Base-by-base conservation (phyloP, 441 rosid species). In the Monsonia emarginata region DNA sequence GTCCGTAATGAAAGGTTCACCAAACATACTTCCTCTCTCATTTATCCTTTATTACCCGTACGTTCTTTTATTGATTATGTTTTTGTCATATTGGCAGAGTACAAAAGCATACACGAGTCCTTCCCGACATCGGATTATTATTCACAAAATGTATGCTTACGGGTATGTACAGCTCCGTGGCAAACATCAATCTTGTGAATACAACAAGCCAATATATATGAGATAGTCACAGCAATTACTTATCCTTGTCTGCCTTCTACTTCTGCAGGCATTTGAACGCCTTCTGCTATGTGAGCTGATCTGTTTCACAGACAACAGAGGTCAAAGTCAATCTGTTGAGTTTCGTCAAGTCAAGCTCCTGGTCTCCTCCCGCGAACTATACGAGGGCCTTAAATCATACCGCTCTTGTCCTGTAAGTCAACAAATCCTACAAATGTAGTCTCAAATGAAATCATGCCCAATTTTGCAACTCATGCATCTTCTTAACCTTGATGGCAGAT, bases 321-420 rank as follows among this genome's bases (percentile, higher is more conserved):
- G 83, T 50, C 79, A 81, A 31, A 77, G 66, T 72, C 97, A 89
- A 76, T 79, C 91, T 56, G 75, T 82, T 40, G 97, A 94, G 69
- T 88, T 81, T 74, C 92, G 91, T 60, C 82, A 80, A 0, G 86
- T 85, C 69, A 91, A 83, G 86, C 90, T 91, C 74, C 79, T 94
- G 19, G 72, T 91, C 71, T 86, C 96, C 56, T 78, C 76, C 46
- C 76, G 67, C 36, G 95, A 91, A 79, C 91, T 94, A 30, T 77
- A 81, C 60, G 82, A 82, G 64, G 99, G 92, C 61, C 75, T 94
- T 75, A 88, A 83, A 75, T 85, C 92, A 16, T 85, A 89, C 74
- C 77, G 76, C 9, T 88, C 88, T n/a, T 94, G 97, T 80, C 98
- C 97, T 36, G 97, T 88, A 85, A 86, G 96, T 75, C 61, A 18